These are phyloP conservation scores for Paecilomyces dactylethromorphus DNA, from an alignment of 2,329 filamentous ascomycete genomes.

Conservation along the genomic window DNA sequence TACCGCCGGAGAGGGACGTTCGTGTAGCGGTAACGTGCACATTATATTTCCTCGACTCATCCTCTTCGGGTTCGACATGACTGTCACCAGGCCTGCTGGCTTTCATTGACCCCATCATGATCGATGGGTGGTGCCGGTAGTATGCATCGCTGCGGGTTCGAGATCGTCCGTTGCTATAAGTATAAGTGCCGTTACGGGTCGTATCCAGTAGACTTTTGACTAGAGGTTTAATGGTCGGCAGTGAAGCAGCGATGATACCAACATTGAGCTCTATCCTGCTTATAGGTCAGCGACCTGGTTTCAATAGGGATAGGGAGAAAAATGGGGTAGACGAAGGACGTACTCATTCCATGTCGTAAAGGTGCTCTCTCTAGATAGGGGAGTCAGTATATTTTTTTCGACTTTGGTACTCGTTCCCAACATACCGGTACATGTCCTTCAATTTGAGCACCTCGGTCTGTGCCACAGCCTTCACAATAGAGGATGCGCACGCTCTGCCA, in stretches of 20 bases:
- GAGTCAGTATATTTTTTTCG: too few species aligned
- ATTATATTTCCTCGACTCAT: background rate
- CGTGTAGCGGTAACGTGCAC: background rate
- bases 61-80: background rate
- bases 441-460: constrained; percentile 27
- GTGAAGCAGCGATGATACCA: constrained; percentile 35
- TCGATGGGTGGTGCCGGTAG: background rate
- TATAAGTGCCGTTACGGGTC: constrained; percentile 6
- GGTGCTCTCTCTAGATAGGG: constrained; percentile 5
- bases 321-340: background rate
- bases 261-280: constrained; percentile 35
- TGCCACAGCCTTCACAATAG: constrained; percentile 34
- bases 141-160: background rate
- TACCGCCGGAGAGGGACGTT: background rate
- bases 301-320: too few species aligned
- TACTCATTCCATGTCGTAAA: constrained; percentile 15
- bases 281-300: too few species aligned
- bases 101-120: background rate
- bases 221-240: constrained; percentile 34
- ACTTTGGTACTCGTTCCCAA: too few species aligned
- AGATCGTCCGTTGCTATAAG: constrained; percentile 3
- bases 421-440: constrained; percentile 27
- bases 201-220: constrained; percentile 15
- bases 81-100: background rate
- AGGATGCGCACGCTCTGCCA: constrained; percentile 32